These are phyloP conservation scores for Juncus effusus DNA, from an alignment of 176 grass and related monocot species.

Conservation along the genomic window DNA sequence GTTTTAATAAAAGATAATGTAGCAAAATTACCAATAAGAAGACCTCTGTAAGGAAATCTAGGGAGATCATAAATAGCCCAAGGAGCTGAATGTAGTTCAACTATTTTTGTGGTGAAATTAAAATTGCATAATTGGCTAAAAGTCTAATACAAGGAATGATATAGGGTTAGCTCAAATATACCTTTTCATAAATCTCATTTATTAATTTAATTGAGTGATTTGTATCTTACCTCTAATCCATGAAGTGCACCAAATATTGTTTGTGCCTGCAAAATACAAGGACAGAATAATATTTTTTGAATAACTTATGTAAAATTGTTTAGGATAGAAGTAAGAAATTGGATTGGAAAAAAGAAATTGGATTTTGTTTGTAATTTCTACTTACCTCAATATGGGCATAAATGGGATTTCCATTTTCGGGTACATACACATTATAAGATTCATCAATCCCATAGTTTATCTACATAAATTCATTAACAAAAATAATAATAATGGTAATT, in stretches of 20 bases:
- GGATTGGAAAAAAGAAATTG: not conserved
- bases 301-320: not conserved
- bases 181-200: not conserved
- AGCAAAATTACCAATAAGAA: conserved; percentile 73
- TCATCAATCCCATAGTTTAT: conserved; percentile 76
- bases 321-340: not conserved
- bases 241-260: conserved; percentile 90
- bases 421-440: conserved; percentile 68
- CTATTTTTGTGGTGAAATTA: conserved; percentile 60
- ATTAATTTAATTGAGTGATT: conserved; percentile 1
- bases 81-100: conserved; percentile 68
- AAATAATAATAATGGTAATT: too few relatives aligned
- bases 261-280: conserved; percentile 65
- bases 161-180: not conserved
- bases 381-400: conserved; percentile 74
- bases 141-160: conserved; percentile 46
- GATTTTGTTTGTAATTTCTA: not conserved
- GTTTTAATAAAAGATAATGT: not conserved
- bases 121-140: conserved; percentile 91
- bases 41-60: conserved; percentile 87
- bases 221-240: conserved; percentile 71
- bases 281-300: not conserved
- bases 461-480: conserved; percentile 41
- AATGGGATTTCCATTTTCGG: conserved; percentile 44
- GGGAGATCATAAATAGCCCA: conserved; percentile 79